Evolutionary conservation across 257 asterid genomes (phyloP).

Genomic region (Fraxinus quadrangulata): DNA sequence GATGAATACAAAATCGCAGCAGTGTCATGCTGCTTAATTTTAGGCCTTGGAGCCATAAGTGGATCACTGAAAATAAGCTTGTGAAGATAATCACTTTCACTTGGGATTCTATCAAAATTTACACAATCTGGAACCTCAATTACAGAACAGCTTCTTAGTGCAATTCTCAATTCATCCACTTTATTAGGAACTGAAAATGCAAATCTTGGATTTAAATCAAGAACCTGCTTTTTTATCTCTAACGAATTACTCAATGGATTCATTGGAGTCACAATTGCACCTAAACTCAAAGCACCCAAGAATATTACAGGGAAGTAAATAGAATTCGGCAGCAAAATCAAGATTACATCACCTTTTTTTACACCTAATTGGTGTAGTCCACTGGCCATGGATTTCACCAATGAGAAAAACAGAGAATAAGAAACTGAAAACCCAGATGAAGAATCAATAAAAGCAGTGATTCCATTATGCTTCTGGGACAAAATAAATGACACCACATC

Average conservation of each 20-base stretch:
- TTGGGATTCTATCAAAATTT: slow-evolving; percentile 20
- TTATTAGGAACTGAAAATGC: slow-evolving; percentile 43
- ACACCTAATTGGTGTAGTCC: slow-evolving; percentile 68
- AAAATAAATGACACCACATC: slow-evolving; percentile 72
- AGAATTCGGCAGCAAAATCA: slow-evolving; percentile 69
- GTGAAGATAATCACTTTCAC: slow-evolving; percentile 35
- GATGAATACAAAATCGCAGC: slow-evolving; percentile 82
- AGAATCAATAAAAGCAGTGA: slow-evolving; percentile 64
- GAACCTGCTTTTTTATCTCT: slow-evolving; percentile 61
- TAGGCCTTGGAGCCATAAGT: slow-evolving; percentile 53
- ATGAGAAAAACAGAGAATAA: slow-evolving; percentile 44
- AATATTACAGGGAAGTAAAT: slow-evolving; percentile 61
- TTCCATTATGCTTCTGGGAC: slow-evolving; percentile 59
- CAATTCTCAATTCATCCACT: slow-evolving; percentile 39
- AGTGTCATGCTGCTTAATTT: slow-evolving; percentile 54
- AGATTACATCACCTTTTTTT: slow-evolving; percentile 62
- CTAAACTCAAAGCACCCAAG: slow-evolving; percentile 63
- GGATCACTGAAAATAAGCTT: slow-evolving; percentile 60
- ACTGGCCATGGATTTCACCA: slow-evolving; percentile 69
- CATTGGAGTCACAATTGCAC: slow-evolving; percentile 66
- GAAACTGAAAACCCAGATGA: slow-evolving; percentile 60
- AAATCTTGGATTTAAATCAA: slow-evolving; percentile 48
- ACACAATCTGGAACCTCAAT: slow-evolving; percentile 59
- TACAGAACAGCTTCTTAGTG: slow-evolving; percentile 41
- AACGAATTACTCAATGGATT: slow-evolving; percentile 61